Conservation (phyloP, 2,329 filamentous ascomycete genomes). For the Stagonosporopsis cucurbitacearum region DNA sequence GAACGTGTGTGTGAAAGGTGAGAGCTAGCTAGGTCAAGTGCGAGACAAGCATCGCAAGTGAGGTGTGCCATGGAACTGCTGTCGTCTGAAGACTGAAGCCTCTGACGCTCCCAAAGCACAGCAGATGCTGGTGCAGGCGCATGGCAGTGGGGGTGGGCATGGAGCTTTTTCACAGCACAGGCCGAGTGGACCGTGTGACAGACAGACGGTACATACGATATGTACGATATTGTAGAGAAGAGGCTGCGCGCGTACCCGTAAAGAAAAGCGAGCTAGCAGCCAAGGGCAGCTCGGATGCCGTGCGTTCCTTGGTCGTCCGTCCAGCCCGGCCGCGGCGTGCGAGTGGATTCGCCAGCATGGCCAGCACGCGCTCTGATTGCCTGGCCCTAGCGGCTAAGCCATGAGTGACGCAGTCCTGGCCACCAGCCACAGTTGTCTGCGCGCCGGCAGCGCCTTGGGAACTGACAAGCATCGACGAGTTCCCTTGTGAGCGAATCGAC, state of each 20-base stretch:
- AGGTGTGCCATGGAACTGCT: conserved; percentile 9
- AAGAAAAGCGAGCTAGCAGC: conserved; percentile 1
- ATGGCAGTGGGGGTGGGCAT: neutral
- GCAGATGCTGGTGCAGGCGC: neutral
- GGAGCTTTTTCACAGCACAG: neutral
- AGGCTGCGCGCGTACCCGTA: conserved; percentile 5
- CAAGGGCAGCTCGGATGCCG: conserved; percentile 16
- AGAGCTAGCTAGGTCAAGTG: conserved; percentile 9
- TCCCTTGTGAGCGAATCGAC: conserved; percentile 19
- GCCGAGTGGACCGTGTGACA: conserved; percentile 2
- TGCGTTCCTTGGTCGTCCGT: conserved; percentile 17
- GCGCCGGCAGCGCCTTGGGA: conserved; percentile 24
- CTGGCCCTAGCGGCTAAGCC: conserved; percentile 25
- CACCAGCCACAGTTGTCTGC: conserved; percentile 31
- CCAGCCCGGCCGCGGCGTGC: conserved; percentile 5
- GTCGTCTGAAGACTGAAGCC: conserved; percentile 6
- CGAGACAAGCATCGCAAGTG: neutral
- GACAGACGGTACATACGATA: too few relatives aligned
- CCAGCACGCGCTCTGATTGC: conserved; percentile 17
- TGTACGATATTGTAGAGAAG: neutral
- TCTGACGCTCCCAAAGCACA: conserved; percentile 6
- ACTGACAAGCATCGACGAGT: conserved; percentile 26
- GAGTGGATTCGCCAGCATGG: conserved; percentile 8
- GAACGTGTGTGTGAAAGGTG: neutral
- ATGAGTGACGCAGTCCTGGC: conserved; percentile 27